These are phyloP conservation scores for Mycena galericulata DNA, from an alignment of 768 basidiomycete genomes.

Conservation along the genomic window DNA sequence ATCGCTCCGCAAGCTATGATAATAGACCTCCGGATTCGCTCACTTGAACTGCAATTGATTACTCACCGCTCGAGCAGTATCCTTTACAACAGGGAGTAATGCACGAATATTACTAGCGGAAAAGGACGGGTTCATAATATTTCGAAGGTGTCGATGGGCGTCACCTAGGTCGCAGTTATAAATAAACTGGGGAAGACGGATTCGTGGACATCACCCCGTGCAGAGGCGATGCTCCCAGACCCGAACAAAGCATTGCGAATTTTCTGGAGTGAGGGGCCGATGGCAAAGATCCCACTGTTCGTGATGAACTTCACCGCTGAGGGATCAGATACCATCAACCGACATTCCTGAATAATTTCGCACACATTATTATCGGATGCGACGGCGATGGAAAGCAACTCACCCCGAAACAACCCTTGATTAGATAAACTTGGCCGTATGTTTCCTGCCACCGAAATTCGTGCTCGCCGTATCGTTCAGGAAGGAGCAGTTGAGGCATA, in stretches of 20 bases:
- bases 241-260: neutral
- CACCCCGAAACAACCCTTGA: slow-evolving; percentile 9
- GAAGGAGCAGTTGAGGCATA: slow-evolving; percentile 2
- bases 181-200: neutral
- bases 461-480: slow-evolving; percentile 17
- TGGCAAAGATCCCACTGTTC: neutral
- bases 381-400: neutral
- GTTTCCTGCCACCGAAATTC: slow-evolving; percentile 17
- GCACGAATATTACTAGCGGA: slow-evolving; percentile 26
- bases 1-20: neutral
- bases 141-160: slow-evolving; percentile 12
- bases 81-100: slow-evolving; percentile 7
- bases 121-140: slow-evolving; percentile 31
- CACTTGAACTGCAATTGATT: neutral
- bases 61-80: slow-evolving; percentile 25
- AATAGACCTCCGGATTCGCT: neutral
- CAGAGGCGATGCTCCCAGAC: neutral
- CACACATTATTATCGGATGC: neutral
- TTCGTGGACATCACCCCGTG: neutral
- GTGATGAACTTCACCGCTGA: neutral
- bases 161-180: neutral
- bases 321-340: slow-evolving; percentile 14
- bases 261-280: neutral
- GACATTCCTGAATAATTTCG: neutral
- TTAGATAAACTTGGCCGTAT: slow-evolving; percentile 7